phyloP scores from a whole-genome alignment of 2,329 filamentous ascomycete species.

The Penicillium hesseltinei region DNA sequence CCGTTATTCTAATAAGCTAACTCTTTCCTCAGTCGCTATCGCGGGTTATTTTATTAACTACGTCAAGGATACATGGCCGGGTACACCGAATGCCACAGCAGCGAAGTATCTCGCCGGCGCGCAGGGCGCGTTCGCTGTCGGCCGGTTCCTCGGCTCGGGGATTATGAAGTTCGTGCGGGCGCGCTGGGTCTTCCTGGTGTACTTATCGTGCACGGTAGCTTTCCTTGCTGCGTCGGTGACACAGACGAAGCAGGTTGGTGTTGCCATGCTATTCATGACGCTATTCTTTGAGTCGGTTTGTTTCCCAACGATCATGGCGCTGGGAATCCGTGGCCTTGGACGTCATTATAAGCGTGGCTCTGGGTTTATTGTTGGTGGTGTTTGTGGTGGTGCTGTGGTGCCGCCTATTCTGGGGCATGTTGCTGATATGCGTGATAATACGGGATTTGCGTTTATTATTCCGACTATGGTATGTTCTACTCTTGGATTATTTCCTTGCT shows the following conservation, averaged over 20 bases:
- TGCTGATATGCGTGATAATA: conserved; percentile 62
- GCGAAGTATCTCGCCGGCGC: conserved; percentile 72
- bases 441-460: conserved; percentile 64
- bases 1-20: background rate
- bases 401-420: conserved; percentile 69
- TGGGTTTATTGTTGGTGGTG: conserved; percentile 69
- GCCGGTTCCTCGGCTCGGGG: conserved; percentile 65
- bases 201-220: conserved; percentile 62
- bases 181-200: conserved; percentile 69
- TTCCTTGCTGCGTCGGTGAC: conserved; percentile 54
- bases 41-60: conserved; percentile 72
- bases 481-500: conserved; percentile 13
- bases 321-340: conserved; percentile 73
- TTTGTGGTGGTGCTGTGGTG: conserved; percentile 70
- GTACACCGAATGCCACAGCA: conserved; percentile 55
- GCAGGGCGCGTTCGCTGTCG: conserved; percentile 69
- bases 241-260: conserved; percentile 48
- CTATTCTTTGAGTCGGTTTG: conserved; percentile 80
- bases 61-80: conserved; percentile 58
- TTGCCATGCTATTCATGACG: conserved; percentile 63
- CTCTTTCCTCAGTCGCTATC: conserved; percentile 40
- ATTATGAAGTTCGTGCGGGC: conserved; percentile 67
- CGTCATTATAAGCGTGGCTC: conserved; percentile 74
- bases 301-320: conserved; percentile 77
- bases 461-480: conserved; percentile 51